Conservation (phyloP, 2,329 filamentous ascomycete species). For the Raffaelea arxii region DNA sequence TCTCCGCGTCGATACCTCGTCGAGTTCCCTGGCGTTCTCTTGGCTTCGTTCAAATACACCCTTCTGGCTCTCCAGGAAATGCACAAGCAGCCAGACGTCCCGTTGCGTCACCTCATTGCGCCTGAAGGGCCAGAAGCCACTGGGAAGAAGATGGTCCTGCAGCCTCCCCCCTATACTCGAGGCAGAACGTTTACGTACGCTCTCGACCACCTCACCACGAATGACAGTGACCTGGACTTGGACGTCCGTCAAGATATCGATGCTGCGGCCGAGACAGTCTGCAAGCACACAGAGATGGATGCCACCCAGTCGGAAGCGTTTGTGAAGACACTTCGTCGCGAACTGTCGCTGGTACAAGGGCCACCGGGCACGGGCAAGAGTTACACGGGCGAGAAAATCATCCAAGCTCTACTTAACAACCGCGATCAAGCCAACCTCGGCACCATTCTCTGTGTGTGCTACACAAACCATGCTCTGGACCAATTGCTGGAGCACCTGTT, state of each 20-base stretch:
- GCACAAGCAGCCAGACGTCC: conserved; percentile 30
- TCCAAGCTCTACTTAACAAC: background rate
- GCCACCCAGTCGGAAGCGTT: conserved; percentile 39
- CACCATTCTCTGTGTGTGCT: conserved; percentile 22
- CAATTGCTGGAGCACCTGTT: conserved; percentile 52
- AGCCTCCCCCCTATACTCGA: conserved; percentile 36
- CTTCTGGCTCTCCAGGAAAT: conserved; percentile 46
- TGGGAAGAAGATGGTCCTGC: conserved; percentile 26
- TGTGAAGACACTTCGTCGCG: conserved; percentile 38
- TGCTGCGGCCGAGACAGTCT: conserved; percentile 13
- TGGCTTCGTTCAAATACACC: conserved; percentile 48
- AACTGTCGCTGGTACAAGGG: conserved; percentile 42
- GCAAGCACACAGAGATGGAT: conserved; percentile 38
- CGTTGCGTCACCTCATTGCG: conserved; percentile 38
- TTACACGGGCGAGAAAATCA: background rate
- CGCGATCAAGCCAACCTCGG: background rate
- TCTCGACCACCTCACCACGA: conserved; percentile 21
- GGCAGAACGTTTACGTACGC: conserved; percentile 45
- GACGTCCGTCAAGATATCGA: background rate
- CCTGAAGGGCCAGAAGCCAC: conserved; percentile 12
- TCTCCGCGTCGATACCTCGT: conserved; percentile 27
- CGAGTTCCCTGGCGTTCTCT: conserved; percentile 52
- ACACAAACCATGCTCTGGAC: conserved; percentile 41
- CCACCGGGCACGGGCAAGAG: background rate
- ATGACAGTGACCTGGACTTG: conserved; percentile 4